Evolutionary conservation across 495 filamentous ascomycete species (phyloP), one percentile per base, ranked within the genome.

Genomic region (Annulohypoxylon nitens): DNA sequence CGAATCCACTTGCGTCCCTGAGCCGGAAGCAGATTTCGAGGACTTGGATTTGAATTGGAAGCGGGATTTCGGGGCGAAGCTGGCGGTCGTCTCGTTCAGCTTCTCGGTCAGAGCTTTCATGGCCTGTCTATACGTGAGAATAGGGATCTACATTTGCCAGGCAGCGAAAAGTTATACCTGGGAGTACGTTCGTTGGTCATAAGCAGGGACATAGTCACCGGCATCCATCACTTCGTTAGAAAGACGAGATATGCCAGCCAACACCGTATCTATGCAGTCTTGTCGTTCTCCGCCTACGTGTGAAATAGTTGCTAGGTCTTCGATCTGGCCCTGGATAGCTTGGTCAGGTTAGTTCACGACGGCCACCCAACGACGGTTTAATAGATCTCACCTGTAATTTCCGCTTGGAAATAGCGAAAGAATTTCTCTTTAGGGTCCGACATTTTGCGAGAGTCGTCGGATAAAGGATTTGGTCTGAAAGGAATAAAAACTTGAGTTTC

Each of bases 371-470:
- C 16, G 16, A 23, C 36, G 50, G 50, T 16, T 33, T 20, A 45
- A 41, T 54, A 61, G n/a, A 62, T 63, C 80, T 69, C 84, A 93
- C 93, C 86, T 12, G 88, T 89, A 69, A 91, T 89, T 78, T 90
- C 88, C 79, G 89, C 86, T 67, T 92, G 91, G 71, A 95, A 96
- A 78, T 92, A 90, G 69, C 89, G 89, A 78, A 93, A 93, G 84
- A 97, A 95, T 8, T 86, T 86, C 73, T 93, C 90, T 59, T 93
- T 94, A 51, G 90, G 78, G 70, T 83, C 81, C 48, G 76, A 70
- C 73, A 75, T 81, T 50, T 67, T 74, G 58, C 55, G 69, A 2
- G 43, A 8, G 25, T 54, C 41, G n/a, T 25, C 53, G 54, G 39
- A 9, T 36, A 25, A 66, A 12, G 68, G 36, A 45, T 33, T 68